Percentiles rank a stretch among this genome's conserved stretches.
Evolutionary conservation across 768 basidiomycete genomes (phyloP).

Genomic region (Serendipita sp.): DNA sequence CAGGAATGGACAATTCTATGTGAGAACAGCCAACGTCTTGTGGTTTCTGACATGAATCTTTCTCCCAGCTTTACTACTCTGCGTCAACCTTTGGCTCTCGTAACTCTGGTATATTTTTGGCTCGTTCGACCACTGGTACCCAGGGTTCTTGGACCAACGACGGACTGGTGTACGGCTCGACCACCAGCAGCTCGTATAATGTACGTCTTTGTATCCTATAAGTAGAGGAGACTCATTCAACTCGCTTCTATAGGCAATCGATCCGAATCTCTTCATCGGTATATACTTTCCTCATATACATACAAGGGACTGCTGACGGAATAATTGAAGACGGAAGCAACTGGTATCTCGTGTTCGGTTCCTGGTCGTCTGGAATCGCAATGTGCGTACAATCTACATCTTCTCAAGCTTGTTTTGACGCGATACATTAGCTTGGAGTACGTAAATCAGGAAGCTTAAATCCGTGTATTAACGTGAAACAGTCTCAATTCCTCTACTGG

Average conservation of each 20-base stretch:
- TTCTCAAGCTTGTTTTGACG: not conserved
- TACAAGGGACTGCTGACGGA: not conserved
- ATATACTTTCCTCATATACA: not conserved
- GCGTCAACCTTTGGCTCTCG: conserved; percentile 41
- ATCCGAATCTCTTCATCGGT: conserved; percentile 20
- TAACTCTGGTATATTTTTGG: conserved; percentile 39
- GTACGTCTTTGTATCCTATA: conserved; percentile 16
- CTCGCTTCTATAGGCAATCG: conserved; percentile 3
- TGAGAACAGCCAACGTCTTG: conserved; percentile 10
- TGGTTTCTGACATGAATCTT: not conserved
- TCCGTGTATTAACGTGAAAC: not conserved
- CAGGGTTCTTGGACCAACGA: conserved; percentile 26
- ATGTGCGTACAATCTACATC: conserved; percentile 16
- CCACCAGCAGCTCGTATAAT: conserved; percentile 25
- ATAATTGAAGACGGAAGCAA: conserved; percentile 23
- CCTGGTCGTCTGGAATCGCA: conserved; percentile 44
- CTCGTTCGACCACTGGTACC: conserved; percentile 32
- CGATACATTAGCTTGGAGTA: not conserved
- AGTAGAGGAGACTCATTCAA: no score
- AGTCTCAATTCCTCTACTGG: conserved; percentile 29
- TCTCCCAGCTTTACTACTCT: conserved; percentile 33
- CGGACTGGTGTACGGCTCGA: conserved; percentile 33
- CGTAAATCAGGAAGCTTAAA: not conserved
- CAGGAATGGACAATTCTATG: conserved; percentile 16
- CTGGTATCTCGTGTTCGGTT: conserved; percentile 38